Evolutionary conservation across 2,329 filamentous ascomycete genomes (phyloP).

Genomic region (Tolypocladium ophioglossoides): DNA sequence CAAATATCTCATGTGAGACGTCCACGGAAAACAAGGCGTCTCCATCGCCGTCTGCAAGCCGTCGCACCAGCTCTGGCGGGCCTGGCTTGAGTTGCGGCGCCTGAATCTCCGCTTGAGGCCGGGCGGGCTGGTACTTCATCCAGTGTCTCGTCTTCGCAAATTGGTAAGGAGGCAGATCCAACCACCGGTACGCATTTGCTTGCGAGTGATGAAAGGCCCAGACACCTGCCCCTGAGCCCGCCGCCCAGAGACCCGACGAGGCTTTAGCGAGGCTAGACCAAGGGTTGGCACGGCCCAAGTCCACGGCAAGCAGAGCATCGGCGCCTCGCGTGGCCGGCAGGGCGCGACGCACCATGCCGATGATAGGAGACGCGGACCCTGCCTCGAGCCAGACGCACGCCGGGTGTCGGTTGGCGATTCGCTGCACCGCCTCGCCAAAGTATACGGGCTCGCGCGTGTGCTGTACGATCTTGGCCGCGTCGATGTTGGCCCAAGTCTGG

Average conservation of each 20-base stretch:
- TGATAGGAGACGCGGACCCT: slow-evolving; percentile 21
- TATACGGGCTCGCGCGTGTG: slow-evolving; percentile 22
- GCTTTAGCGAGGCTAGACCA: background rate
- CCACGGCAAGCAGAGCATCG: slow-evolving; percentile 1
- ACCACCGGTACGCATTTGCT: background rate
- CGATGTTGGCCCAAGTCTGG: slow-evolving; percentile 4
- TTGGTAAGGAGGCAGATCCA: slow-evolving; percentile 15
- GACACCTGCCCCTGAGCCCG: slow-evolving; percentile 7
- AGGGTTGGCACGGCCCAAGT: background rate
- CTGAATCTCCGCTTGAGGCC: background rate
- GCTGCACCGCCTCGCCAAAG: slow-evolving; percentile 16
- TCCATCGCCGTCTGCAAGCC: background rate
- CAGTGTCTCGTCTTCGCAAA: slow-evolving; percentile 16
- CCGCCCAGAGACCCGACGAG: slow-evolving; percentile 9
- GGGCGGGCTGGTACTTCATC: slow-evolving; percentile 6
- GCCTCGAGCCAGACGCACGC: slow-evolving; percentile 19
- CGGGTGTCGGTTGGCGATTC: slow-evolving; percentile 11
- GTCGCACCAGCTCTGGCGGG: background rate
- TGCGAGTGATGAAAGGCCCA: slow-evolving; percentile 13
- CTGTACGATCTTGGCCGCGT: slow-evolving; percentile 8
- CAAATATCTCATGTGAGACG: slow-evolving; percentile 5
- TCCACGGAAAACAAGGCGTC: background rate
- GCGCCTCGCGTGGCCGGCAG: slow-evolving; percentile 4
- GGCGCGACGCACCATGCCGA: slow-evolving; percentile 19
- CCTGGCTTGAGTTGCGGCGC: background rate